phyloP scores from a whole-genome alignment of 2,329 filamentous ascomycete genomes.

The Aspergillus brasiliensis region DNA sequence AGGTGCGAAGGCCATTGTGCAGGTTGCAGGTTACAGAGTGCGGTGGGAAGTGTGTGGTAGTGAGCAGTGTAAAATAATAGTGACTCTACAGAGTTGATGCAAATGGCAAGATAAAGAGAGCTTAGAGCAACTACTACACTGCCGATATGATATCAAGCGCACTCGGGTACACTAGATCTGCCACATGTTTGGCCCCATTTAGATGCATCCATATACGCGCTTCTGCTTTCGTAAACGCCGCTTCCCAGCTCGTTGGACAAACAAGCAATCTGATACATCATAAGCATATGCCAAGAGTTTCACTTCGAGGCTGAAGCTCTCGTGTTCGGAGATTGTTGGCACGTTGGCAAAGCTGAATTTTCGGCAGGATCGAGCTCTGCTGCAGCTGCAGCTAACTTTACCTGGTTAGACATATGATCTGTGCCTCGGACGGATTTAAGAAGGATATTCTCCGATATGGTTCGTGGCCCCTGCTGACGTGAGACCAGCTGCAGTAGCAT shows the following conservation, averaged over 20 bases:
- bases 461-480: not conserved
- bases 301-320: not conserved
- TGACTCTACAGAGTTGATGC: not conserved
- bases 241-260: too few species aligned
- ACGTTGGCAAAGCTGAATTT: not conserved
- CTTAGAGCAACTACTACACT: too few species aligned
- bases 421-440: not conserved
- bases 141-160: too few species aligned
- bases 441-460: not conserved
- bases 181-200: too few species aligned
- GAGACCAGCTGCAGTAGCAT: not conserved
- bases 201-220: not conserved
- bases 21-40: not conserved
- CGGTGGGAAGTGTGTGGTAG: too few species aligned
- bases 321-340: not conserved
- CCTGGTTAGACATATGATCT: not conserved
- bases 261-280: not conserved
- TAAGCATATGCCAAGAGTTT: not conserved
- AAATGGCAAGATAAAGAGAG: not conserved
- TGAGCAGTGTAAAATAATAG: not conserved
- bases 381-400: not conserved
- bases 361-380: constrained; percentile 1
- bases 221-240: not conserved
- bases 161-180: too few species aligned
- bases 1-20: not conserved